Evolutionary conservation across 208 protist genomes (phyloP), one percentile per base, ranked within the genome.

Genomic region (Trypanosoma platydactyli): DNA sequence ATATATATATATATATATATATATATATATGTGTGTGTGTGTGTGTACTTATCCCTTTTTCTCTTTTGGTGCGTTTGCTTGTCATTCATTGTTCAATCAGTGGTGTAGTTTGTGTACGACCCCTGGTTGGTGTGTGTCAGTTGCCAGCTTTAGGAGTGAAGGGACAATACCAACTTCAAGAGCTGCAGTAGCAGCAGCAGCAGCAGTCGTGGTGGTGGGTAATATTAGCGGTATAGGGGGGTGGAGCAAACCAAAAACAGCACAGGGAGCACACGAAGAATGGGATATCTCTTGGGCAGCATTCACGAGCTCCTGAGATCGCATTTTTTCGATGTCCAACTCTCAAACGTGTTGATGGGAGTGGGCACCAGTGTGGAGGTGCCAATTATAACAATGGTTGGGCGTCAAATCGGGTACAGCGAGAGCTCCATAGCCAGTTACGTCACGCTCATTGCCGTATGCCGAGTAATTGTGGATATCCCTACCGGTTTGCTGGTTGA

Each of bases 341-440:
- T 95, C 27, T 79, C 84, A 16, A 95, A 93, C 70, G 73, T 88
- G 45, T 63, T 95, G 16, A 81, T 93, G 40, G 86, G 89, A 30
- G 70, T 95, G 15, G 73, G 79, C 38, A 76, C 80, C 11, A 81
- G 77, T 35, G 64, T 95, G 18, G 89, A 89, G 64, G 77, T 92
- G 24, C 86, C 86, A 46, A 76, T 95, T 13, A 62, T 91, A 35
- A 87, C 80, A 12, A 83, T 90, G 48, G 54, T 95, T 5, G 86
- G 79, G n/a, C 79, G 86, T 1, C 78, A 80, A 50, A 72, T 93
- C 56, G 55, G 60, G 16, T 70, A 77, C 49, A 73, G 41, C 52
- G 58, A 83, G 57, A 64, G 76, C 9, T 38, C 63, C 0, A 90
- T 93, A 24, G 86, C 85, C 3, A 75, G 80, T 64, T 86, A 75